A percentile compares a stretch with the other conserved stretches of the same genome.
phyloP scores from a whole-genome alignment of 306 rosid species.

The Cicer arietinum region DNA sequence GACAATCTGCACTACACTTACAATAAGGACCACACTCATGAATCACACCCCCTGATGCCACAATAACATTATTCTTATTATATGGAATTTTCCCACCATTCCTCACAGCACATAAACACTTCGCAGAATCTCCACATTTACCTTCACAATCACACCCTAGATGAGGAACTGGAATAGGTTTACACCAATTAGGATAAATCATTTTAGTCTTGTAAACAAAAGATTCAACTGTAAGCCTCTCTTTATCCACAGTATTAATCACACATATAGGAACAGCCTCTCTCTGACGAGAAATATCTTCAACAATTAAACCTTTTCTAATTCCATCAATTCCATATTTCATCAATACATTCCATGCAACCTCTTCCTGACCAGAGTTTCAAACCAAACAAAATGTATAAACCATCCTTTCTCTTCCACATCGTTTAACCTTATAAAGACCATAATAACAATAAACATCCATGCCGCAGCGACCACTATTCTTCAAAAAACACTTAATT shows the following conservation, averaged over 20 bases:
- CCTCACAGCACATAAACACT: slow-evolving; percentile 60
- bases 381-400: too few species aligned
- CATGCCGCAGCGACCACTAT: too few species aligned
- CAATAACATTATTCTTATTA: slow-evolving; percentile 59
- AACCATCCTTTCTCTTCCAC: too few species aligned
- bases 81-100: slow-evolving; percentile 72
- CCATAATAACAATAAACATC: too few species aligned
- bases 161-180: slow-evolving; percentile 34
- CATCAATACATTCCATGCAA: too few species aligned
- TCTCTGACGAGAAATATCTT: too few species aligned
- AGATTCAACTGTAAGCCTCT: slow-evolving; percentile 37
- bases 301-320: too few species aligned
- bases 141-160: slow-evolving; percentile 63
- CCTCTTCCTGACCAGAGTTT: too few species aligned
- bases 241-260: slow-evolving; percentile 60
- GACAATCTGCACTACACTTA: slow-evolving; percentile 66
- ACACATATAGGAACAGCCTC: slow-evolving; percentile 59
- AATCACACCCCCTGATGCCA: slow-evolving; percentile 59
- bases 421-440: too few species aligned
- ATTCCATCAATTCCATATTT: too few species aligned
- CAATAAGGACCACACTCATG: slow-evolving; percentile 78
- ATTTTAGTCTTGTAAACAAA: slow-evolving; percentile 56
- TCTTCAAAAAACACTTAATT: too few species aligned
- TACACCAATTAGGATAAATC: slow-evolving; percentile 69
- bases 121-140: slow-evolving; percentile 59